Percentiles rank a stretch among this genome's conserved stretches.
Evolutionary conservation across 371 early-diverging fungal genomes (phyloP).

Genomic region (Mucor plumbeus): DNA sequence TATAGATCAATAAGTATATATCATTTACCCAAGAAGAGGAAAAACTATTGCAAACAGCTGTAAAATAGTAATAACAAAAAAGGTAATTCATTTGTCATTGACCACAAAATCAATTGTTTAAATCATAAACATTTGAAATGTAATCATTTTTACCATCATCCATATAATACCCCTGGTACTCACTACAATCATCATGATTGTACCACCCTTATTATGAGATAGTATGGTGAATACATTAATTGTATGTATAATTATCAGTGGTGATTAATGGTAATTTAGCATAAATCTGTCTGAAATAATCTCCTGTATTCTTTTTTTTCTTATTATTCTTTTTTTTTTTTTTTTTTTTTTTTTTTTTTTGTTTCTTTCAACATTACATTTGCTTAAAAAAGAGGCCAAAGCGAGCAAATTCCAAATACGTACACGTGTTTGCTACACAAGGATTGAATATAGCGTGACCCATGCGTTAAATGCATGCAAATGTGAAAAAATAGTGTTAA

Average conservation of each 20-base stretch:
- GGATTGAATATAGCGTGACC: constrained; percentile 14
- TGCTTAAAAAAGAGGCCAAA: background rate
- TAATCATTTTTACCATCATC: background rate
- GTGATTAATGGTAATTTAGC: too few relatives aligned
- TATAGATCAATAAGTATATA: background rate
- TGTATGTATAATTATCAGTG: background rate
- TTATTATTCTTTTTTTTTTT: background rate
- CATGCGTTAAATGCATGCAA: constrained; percentile 27
- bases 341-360: background rate
- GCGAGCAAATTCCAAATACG: constrained; percentile 12
- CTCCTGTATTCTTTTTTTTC: background rate
- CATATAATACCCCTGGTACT: background rate
- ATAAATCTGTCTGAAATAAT: too few relatives aligned
- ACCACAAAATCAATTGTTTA: too few relatives aligned
- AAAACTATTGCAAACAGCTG: background rate
- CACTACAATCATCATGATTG: background rate
- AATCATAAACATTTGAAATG: background rate
- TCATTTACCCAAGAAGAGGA: background rate
- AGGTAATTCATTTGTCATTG: background rate
- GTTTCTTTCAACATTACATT: background rate
- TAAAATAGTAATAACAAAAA: background rate
- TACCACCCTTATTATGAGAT: background rate
- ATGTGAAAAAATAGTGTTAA: background rate
- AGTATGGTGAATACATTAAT: background rate
- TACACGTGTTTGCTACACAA: constrained; percentile 20